phyloP scores from a whole-genome alignment of 2,329 filamentous ascomycete species.

The Monosporascus sp. region DNA sequence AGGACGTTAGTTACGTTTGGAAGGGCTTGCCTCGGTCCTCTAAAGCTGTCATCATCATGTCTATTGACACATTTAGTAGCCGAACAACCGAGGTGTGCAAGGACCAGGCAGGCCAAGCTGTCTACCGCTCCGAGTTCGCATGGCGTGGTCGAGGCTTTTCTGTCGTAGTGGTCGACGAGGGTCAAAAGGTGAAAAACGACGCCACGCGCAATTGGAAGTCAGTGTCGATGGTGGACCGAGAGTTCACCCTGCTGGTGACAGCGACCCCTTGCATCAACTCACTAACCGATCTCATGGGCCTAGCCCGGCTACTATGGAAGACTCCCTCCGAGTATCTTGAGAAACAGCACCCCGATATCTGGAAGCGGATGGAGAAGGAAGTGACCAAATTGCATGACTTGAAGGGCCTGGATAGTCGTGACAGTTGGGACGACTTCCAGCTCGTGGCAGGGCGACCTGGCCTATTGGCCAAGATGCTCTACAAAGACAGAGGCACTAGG shows the following conservation, averaged over 20 bases:
- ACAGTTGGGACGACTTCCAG: conserved; percentile 7
- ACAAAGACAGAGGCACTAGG: not conserved
- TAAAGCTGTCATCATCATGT: conserved; percentile 16
- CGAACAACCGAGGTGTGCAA: conserved; percentile 9
- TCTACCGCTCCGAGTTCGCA: conserved; percentile 15
- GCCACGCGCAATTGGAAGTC: conserved; percentile 19
- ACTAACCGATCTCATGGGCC: conserved; percentile 19
- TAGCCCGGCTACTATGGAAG: conserved; percentile 19
- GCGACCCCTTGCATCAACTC: conserved; percentile 24
- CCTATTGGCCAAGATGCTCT: conserved; percentile 15
- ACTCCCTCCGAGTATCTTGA: conserved; percentile 10
- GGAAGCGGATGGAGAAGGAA: not conserved
- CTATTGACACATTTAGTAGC: conserved; percentile 20
- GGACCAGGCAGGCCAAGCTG: not conserved
- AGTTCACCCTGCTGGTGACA: conserved; percentile 23
- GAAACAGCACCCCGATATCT: not conserved
- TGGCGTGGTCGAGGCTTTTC: conserved; percentile 16
- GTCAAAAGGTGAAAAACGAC: conserved; percentile 21
- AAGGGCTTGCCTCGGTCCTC: conserved; percentile 13
- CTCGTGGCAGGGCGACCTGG: conserved; percentile 16
- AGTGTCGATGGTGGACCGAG: conserved; percentile 15
- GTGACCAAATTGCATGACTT: conserved; percentile 5
- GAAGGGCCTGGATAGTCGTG: conserved; percentile 3
- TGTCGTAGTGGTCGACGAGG: conserved; percentile 24
- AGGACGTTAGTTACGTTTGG: conserved; percentile 16